These are phyloP conservation scores for Conticribra guillardii DNA, from an alignment of 108 stramenopile genomes.

Conservation along the genomic window DNA sequence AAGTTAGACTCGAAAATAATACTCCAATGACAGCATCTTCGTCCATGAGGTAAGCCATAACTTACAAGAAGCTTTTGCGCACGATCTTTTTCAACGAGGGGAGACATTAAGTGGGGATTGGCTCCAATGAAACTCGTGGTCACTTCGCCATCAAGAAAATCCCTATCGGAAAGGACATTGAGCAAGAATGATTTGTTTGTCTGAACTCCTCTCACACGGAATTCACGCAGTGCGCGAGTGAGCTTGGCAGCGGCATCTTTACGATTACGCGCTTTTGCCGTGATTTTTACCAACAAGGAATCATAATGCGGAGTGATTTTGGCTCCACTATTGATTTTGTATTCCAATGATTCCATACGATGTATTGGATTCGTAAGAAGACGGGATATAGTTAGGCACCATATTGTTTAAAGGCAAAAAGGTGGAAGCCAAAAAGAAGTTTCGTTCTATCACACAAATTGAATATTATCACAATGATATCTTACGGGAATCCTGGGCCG, in stretches of 20 bases:
- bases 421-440: no score
- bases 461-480: slow-evolving; percentile 28
- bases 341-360: no score
- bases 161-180: slow-evolving; percentile 86
- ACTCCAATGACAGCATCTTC: no score
- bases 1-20: no score
- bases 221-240: slow-evolving; percentile 81
- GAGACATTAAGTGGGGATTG: slow-evolving; percentile 77
- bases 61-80: slow-evolving; percentile 83
- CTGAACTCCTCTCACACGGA: slow-evolving; percentile 90
- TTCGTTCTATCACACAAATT: no score
- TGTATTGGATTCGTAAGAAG: no score
- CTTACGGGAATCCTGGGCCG: slow-evolving; percentile 70
- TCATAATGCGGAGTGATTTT: slow-evolving; percentile 47
- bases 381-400: no score
- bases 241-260: slow-evolving; percentile 79
- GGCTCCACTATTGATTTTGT: no score
- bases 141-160: slow-evolving; percentile 88
- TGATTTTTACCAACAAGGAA: slow-evolving; percentile 86
- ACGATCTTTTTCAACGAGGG: slow-evolving; percentile 82
- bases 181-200: slow-evolving; percentile 88
- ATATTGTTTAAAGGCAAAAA: no score
- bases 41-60: no score
- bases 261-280: slow-evolving; percentile 81
- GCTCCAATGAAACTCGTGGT: slow-evolving; percentile 93